These are phyloP conservation scores for Ulmus americana DNA, from an alignment of 331 rosid genomes.

Conservation along the genomic window DNA sequence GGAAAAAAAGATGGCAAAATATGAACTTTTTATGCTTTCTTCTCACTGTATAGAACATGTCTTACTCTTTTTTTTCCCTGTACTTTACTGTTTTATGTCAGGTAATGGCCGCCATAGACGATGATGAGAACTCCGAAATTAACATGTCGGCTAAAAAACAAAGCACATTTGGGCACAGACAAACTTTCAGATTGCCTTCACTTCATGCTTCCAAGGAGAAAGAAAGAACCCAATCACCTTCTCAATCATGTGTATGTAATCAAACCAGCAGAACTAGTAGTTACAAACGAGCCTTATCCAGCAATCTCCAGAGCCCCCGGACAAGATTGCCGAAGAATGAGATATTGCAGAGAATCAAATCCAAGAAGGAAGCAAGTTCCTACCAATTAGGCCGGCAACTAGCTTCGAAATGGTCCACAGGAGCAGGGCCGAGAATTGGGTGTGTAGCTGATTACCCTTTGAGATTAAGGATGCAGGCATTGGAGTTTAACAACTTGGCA, in stretches of 20 bases:
- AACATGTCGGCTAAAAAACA: slow-evolving; percentile 5
- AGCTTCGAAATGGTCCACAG: slow-evolving; percentile 21
- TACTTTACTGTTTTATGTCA: slow-evolving; percentile 2
- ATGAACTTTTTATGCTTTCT: not conserved
- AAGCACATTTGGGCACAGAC: slow-evolving; percentile 5
- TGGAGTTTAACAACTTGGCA: slow-evolving; percentile 13
- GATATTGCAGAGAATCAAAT: slow-evolving; percentile 23
- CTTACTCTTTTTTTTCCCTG: not conserved
- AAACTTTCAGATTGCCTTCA: not conserved
- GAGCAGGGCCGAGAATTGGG: slow-evolving; percentile 28
- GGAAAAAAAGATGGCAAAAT: not conserved
- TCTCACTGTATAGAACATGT: not conserved
- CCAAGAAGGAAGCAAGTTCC: slow-evolving; percentile 22
- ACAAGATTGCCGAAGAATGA: slow-evolving; percentile 6
- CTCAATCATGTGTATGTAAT: not conserved
- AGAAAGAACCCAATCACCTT: not conserved
- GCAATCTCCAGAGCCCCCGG: slow-evolving; percentile 4
- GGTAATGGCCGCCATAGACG: slow-evolving; percentile 18
- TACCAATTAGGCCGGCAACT: slow-evolving; percentile 16
- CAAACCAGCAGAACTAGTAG: not conserved
- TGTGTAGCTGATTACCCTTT: slow-evolving; percentile 23
- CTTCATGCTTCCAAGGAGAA: not conserved
- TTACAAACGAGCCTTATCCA: slow-evolving; percentile 13
- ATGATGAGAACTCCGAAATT: not conserved
- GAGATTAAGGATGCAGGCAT: slow-evolving; percentile 21